phyloP scores from a whole-genome alignment of 2,329 filamentous ascomycete genomes.

The Aspergillus sp. region DNA sequence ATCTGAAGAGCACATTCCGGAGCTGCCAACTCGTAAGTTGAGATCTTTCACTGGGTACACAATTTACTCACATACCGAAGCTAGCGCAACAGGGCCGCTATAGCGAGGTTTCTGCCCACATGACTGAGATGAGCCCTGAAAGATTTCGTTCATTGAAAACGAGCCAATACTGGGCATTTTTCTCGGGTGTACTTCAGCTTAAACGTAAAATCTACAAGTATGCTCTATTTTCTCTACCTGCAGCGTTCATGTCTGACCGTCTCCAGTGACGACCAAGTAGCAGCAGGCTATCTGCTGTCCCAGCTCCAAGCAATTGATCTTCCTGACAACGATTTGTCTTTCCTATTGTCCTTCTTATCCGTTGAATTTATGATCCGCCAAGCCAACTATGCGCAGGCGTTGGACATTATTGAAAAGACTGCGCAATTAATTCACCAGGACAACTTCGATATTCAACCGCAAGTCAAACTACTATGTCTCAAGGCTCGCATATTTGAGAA shows the following conservation, averaged over 20 bases:
- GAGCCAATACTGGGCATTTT: slow-evolving; percentile 58
- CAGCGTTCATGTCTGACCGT: slow-evolving; percentile 17
- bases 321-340: slow-evolving; percentile 59
- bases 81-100: slow-evolving; percentile 69
- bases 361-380: slow-evolving; percentile 60
- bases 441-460: slow-evolving; percentile 64
- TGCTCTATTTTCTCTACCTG: slow-evolving; percentile 1
- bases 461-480: slow-evolving; percentile 68
- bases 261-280: slow-evolving; percentile 55
- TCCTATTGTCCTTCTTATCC: slow-evolving; percentile 59
- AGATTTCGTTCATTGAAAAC: slow-evolving; percentile 72
- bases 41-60: background rate
- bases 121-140: slow-evolving; percentile 62
- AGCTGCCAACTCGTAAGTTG: slow-evolving; percentile 60
- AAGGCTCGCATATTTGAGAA: slow-evolving; percentile 71
- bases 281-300: slow-evolving; percentile 57
- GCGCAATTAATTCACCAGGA: slow-evolving; percentile 54
- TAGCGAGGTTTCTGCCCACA: slow-evolving; percentile 61
- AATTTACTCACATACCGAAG: slow-evolving; percentile 24
- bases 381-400: slow-evolving; percentile 53
- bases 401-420: slow-evolving; percentile 55
- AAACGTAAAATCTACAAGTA: slow-evolving; percentile 45
- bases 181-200: slow-evolving; percentile 44
- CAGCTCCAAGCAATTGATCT: slow-evolving; percentile 56
- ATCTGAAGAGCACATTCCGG: slow-evolving; percentile 71